A percentile compares a stretch with the other conserved stretches of the same genome.
These are phyloP conservation scores for Barnettozyma vustinii DNA, from an alignment of 805 yeast species.

Conservation along the genomic window DNA sequence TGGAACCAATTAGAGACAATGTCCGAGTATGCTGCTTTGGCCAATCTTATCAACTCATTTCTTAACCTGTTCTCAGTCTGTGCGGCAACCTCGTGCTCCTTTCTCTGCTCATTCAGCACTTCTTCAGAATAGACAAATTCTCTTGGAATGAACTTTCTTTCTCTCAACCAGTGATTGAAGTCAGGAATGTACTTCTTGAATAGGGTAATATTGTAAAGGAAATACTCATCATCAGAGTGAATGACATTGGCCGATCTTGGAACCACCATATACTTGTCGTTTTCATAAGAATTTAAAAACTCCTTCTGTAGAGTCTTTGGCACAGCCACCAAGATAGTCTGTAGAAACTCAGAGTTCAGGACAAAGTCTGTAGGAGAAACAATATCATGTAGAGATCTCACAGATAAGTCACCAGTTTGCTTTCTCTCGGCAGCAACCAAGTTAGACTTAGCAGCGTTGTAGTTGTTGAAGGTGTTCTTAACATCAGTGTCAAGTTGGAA, in stretches of 20 bases:
- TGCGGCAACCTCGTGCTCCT: constrained; percentile 73
- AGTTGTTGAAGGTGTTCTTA: constrained; percentile 64
- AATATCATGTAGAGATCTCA: constrained; percentile 83
- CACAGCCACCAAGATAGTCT: constrained; percentile 82
- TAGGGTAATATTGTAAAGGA: constrained; percentile 70
- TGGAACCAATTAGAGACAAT: constrained; percentile 85
- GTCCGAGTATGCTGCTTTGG: constrained; percentile 87
- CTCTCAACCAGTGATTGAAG: constrained; percentile 69
- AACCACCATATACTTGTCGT: constrained; percentile 73
- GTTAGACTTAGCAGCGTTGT: constrained; percentile 78
- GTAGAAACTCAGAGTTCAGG: constrained; percentile 77
- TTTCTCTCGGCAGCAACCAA: constrained; percentile 87
- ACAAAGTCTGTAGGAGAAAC: constrained; percentile 83
- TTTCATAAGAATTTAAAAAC: constrained; percentile 70
- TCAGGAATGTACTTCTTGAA: constrained; percentile 77
- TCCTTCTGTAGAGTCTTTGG: constrained; percentile 60
- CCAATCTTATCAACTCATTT: constrained; percentile 74
- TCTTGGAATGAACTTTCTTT: constrained; percentile 85
- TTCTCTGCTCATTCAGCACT: constrained; percentile 59
- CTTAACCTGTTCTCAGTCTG: constrained; percentile 67
- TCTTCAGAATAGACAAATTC: constrained; percentile 87
- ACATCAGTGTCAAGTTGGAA: constrained; percentile 81
- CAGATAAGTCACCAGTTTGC: constrained; percentile 88
- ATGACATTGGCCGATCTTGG: constrained; percentile 81
- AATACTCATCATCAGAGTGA: constrained; percentile 67